These are phyloP conservation scores for Hanseniaspora guilliermondii DNA, from an alignment of 805 yeast genomes.

Conservation along the genomic window DNA sequence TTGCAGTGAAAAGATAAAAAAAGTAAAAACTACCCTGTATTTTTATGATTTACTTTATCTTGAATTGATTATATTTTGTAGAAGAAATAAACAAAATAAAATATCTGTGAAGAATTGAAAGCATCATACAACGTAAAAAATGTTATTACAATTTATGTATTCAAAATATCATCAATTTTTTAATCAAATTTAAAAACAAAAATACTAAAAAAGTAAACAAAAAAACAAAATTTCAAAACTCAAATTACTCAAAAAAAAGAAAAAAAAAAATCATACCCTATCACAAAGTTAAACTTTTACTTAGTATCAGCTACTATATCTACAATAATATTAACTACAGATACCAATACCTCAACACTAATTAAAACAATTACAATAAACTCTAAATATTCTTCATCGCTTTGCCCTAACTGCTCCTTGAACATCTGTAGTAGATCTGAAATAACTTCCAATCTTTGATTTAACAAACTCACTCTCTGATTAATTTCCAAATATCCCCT, in stretches of 20 bases:
- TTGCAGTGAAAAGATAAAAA: no score
- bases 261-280: background rate
- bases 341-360: constrained; percentile 83
- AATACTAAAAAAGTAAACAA: no score
- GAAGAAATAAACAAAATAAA: no score
- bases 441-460: constrained; percentile 87
- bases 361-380: constrained; percentile 81
- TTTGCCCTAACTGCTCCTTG: constrained; percentile 92
- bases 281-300: background rate
- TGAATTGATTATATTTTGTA: no score
- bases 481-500: constrained; percentile 91
- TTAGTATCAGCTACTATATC: constrained; percentile 35
- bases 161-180: no score
- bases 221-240: background rate
- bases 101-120: no score
- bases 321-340: constrained; percentile 64
- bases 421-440: constrained; percentile 89
- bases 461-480: constrained; percentile 78
- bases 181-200: no score
- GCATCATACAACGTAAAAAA: no score
- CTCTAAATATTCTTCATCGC: constrained; percentile 84
- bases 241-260: background rate
- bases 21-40: no score
- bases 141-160: no score
- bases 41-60: no score